Percentiles rank a stretch among this genome's conserved stretches.
These are phyloP conservation scores for Cardamine occulta DNA, from an alignment of 345 rosid genomes.

Conservation along the genomic window DNA sequence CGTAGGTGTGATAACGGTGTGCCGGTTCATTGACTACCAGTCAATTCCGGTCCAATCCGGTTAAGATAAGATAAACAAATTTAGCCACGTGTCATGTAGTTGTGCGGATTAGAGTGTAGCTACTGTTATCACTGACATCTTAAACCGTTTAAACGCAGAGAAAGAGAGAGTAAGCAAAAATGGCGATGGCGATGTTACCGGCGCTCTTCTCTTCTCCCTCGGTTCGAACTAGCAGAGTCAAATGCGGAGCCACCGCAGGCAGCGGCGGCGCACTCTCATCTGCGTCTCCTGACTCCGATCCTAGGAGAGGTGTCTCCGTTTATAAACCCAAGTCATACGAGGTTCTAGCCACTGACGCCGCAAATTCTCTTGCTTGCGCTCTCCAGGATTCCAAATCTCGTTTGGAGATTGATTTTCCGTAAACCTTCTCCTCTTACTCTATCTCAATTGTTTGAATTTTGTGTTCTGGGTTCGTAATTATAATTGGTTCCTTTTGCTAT, in stretches of 20 bases:
- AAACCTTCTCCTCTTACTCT: conserved; percentile 12
- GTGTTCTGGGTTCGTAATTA: conserved; percentile 9
- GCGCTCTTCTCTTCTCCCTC: conserved; percentile 41
- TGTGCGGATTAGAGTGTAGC: conserved; percentile 31
- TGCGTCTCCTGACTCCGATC: conserved; percentile 42
- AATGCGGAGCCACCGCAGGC: conserved; percentile 41
- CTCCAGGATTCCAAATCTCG: conserved; percentile 77
- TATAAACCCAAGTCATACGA: conserved; percentile 93
- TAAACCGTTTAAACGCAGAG: conserved; percentile 15
- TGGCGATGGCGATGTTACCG: conserved; percentile 50
- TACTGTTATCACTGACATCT: conserved; percentile 20
- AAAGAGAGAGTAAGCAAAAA: conserved; percentile 20
- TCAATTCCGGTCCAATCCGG: conserved; percentile 28
- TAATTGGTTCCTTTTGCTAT: background rate
- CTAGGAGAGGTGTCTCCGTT: conserved; percentile 68
- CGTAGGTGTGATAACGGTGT: background rate
- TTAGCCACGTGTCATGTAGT: conserved; percentile 26
- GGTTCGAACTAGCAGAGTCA: conserved; percentile 30
- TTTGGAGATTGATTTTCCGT: conserved; percentile 95
- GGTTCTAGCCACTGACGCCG: conserved; percentile 79
- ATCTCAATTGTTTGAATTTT: background rate
- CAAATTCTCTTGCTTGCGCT: conserved; percentile 71
- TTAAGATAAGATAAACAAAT: conserved; percentile 17
- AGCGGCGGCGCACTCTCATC: conserved; percentile 39
- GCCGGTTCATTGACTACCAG: background rate